Conservation (phyloP, 208 protist genomes). For the Leishmania major region DNA sequence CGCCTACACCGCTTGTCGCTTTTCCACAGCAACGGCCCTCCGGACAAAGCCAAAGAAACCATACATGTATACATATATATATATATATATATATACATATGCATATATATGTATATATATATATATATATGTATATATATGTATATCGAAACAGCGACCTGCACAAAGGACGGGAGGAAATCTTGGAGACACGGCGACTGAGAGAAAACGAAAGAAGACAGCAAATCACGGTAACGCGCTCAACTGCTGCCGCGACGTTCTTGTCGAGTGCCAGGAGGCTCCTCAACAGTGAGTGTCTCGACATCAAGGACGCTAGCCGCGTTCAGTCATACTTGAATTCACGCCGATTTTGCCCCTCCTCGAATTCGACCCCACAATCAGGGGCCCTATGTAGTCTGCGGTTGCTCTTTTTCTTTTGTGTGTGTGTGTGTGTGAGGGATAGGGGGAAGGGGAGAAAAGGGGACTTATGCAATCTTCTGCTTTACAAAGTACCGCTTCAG, state of each 20-base stretch:
- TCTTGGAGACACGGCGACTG: background rate
- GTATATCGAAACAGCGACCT: background rate
- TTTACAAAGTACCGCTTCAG: constrained; percentile 67
- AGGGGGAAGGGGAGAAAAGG: background rate
- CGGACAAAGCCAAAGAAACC: background rate
- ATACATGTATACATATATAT: too few relatives aligned
- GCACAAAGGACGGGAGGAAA: background rate
- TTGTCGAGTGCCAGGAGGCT: background rate
- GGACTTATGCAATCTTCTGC: constrained; percentile 56
- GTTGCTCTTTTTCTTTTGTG: background rate
- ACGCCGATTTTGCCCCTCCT: background rate
- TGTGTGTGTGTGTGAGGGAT: background rate
- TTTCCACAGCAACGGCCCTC: background rate
- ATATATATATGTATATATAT: background rate
- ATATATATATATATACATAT: background rate
- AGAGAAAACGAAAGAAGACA: background rate
- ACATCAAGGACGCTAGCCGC: background rate
- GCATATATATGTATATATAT: background rate
- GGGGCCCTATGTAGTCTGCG: background rate
- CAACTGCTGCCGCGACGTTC: background rate
- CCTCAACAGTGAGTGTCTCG: background rate
- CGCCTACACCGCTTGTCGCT: background rate
- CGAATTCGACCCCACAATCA: background rate
- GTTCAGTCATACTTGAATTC: background rate
- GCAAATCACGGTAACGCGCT: background rate